Percentiles rank a stretch among this genome's conserved stretches.
These are phyloP conservation scores for Quercus aquifolioides DNA, from an alignment of 306 rosid genomes.

Conservation along the genomic window DNA sequence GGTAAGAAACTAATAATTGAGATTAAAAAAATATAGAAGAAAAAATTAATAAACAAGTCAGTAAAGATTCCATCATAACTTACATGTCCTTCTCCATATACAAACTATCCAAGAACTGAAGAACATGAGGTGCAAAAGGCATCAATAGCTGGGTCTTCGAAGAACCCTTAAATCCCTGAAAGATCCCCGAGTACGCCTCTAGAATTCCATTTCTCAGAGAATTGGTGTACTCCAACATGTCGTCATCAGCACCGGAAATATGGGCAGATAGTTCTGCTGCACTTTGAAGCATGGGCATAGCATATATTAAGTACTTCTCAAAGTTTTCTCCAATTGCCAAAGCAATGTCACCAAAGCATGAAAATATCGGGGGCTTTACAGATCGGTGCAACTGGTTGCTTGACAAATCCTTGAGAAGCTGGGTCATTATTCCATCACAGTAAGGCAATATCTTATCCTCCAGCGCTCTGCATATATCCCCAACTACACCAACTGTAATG, in stretches of 20 bases:
- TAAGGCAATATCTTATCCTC: slow-evolving; percentile 80
- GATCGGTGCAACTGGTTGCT: slow-evolving; percentile 92
- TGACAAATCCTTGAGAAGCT: slow-evolving; percentile 86
- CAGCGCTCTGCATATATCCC: slow-evolving; percentile 87
- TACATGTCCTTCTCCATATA: slow-evolving; percentile 86
- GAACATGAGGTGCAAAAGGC: slow-evolving; percentile 81
- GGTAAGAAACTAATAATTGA: neutral
- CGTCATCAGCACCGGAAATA: slow-evolving; percentile 72
- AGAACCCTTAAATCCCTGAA: slow-evolving; percentile 94
- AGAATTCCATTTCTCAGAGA: slow-evolving; percentile 87
- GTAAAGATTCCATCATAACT: slow-evolving; percentile 19
- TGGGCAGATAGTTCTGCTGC: slow-evolving; percentile 90
- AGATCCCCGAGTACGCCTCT: slow-evolving; percentile 92
- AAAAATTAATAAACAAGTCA: neutral
- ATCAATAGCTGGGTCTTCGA: slow-evolving; percentile 77
- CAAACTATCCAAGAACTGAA: slow-evolving; percentile 89
- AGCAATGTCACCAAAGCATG: slow-evolving; percentile 94
- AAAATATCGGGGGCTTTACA: slow-evolving; percentile 95
- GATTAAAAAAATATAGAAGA: neutral
- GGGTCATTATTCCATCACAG: slow-evolving; percentile 95
- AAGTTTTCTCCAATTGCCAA: slow-evolving; percentile 91
- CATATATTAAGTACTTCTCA: slow-evolving; percentile 85
- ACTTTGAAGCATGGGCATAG: slow-evolving; percentile 98
- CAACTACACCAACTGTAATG: slow-evolving; percentile 91
- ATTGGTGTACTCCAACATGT: slow-evolving; percentile 87